Evolutionary conservation across 2,329 filamentous ascomycete species (phyloP).

Genomic region (Penicillium psychrosexuale): DNA sequence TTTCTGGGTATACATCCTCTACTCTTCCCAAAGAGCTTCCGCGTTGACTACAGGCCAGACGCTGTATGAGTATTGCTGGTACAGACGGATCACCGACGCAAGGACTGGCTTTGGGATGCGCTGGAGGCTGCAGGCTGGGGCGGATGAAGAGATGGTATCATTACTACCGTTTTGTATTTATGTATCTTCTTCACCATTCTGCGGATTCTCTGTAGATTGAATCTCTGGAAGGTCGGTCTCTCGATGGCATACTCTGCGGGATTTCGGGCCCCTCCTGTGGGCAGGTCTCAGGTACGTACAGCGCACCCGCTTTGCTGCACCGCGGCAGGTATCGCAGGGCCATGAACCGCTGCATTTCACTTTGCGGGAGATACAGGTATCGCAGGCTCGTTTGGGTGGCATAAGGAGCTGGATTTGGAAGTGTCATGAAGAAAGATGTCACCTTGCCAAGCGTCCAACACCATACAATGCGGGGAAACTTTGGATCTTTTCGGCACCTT

Average conservation of each 20-base stretch:
- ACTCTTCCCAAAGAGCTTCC: constrained; percentile 17
- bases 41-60: constrained; percentile 31
- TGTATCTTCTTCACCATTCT: not conserved
- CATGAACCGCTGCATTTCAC: constrained; percentile 29
- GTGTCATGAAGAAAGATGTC: not conserved
- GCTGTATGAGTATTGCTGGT: constrained; percentile 26
- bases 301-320: constrained; percentile 16
- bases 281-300: constrained; percentile 30
- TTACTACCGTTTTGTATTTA: too few species aligned
- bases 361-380: constrained; percentile 31
- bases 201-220: not conserved
- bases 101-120: constrained; percentile 15
- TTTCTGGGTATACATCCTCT: constrained; percentile 12
- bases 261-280: constrained; percentile 29
- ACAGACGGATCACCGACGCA: constrained; percentile 19
- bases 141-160: not conserved
- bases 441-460: too few species aligned
- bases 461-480: not conserved
- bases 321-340: constrained; percentile 29
- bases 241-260: constrained; percentile 10
- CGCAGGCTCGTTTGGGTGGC: constrained; percentile 30
- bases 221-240: not conserved
- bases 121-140: not conserved
- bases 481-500: not conserved
- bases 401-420: not conserved